Evolutionary conservation across 2,329 filamentous ascomycete genomes (phyloP).

Genomic region (Hymenoscyphus fructigenus): DNA sequence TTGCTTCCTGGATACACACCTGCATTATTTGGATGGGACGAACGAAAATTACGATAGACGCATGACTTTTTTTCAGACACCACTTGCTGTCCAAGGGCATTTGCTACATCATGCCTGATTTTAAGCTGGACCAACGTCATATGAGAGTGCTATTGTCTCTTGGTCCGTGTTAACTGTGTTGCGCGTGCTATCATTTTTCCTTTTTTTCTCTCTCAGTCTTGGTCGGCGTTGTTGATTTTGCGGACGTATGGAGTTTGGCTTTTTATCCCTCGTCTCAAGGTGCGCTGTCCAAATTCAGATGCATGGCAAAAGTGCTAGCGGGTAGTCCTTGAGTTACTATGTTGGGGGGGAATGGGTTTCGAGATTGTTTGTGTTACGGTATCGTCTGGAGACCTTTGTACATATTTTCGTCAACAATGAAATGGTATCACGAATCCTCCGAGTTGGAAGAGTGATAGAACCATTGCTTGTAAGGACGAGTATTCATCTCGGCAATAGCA

Average conservation of each 20-base stretch:
- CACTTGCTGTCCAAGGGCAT: constrained; percentile 22
- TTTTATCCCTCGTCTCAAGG: constrained; percentile 2
- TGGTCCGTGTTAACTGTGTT: constrained; percentile 23
- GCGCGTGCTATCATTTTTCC: constrained; percentile 30
- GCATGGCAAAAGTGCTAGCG: constrained; percentile 1
- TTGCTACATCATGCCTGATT: constrained; percentile 23
- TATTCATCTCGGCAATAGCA: not conserved
- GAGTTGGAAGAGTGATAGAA: not conserved
- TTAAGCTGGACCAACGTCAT: constrained; percentile 22
- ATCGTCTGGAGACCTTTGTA: constrained; percentile 22
- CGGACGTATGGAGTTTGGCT: constrained; percentile 4
- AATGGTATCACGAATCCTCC: constrained; percentile 11
- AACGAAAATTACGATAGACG: constrained; percentile 36
- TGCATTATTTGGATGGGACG: constrained; percentile 38
- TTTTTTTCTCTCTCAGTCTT: constrained; percentile 18
- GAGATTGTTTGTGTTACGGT: constrained; percentile 8
- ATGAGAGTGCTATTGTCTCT: constrained; percentile 18
- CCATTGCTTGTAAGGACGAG: constrained; percentile 1
- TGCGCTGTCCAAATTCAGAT: not conserved
- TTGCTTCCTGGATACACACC: constrained; percentile 31
- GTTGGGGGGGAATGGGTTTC: constrained; percentile 14
- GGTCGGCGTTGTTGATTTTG: constrained; percentile 1
- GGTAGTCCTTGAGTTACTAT: constrained; percentile 1
- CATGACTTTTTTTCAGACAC: constrained; percentile 26
- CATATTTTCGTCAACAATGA: constrained; percentile 26